Base-by-base conservation (phyloP, 495 filamentous ascomycete genomes). In the Trichoderma asperelloides region DNA sequence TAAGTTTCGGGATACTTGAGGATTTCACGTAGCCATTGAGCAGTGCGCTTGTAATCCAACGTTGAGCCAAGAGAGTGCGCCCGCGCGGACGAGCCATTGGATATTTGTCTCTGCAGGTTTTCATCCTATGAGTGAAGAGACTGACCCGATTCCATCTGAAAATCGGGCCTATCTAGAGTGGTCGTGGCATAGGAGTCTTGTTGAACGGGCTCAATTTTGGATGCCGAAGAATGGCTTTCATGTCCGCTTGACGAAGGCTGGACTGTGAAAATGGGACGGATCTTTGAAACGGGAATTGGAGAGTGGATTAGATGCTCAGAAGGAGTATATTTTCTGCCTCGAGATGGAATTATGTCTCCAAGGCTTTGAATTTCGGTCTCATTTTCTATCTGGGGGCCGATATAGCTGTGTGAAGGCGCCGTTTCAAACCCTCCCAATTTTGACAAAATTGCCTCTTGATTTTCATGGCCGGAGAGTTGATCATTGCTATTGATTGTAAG, bases 1-100 rank as follows among this genome's bases (percentile, higher is more conserved):
- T 41, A 39, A 13, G 67, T 7, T 41, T 70, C 72, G 18, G 70
- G 37, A 70, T 73, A 62, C 51, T 57, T 69, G 39, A 71, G 66
- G 18, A 74, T 33, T 28, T 70, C 71, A 28, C 69, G 72, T 11
- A 75, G 67, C 70, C 72, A 74, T 13, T 49, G 67, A 21, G 68
- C 25, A 25, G 70, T 71, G 33, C 68, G 67, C 16, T 66, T 66
- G 60, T 65, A 43, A 51, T 71, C 65, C 40, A 57, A 37, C 23
- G 71, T 60, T 37, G 28, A 69, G 27, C 45, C 47, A 63, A 62
- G 66, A 39, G 28, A 28, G n/a, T 49, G 67, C 30, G 23, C 39
- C 28, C n/a, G 43, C 43, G 21, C 18, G 15, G 18, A 28, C 18
- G 18, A 25, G 21, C 33, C 47, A 23, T 55, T 13, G 64, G 28